Evolutionary conservation across 148 eudicot species (phyloP), one percentile per base, ranked within the genome.

Genomic region (Cornus florida): DNA sequence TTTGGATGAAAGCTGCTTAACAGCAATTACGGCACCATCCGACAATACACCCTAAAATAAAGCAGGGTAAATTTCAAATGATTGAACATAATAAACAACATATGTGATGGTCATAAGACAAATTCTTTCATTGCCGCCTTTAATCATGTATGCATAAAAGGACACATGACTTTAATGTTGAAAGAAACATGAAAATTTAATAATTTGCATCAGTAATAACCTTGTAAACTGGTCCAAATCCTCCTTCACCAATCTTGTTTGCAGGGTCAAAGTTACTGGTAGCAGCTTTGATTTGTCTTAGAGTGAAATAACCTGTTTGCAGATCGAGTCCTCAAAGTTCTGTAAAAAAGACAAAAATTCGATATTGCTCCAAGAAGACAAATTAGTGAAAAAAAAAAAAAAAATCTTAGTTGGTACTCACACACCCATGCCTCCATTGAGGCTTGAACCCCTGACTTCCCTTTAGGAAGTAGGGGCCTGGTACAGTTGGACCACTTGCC

Each of bases 221-320:
- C 91, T 89, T 92, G 83, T 85, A 92, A 24, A 92, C 97, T 48
- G 97, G 88, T 0, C 97, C 94, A 78, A 92, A 92, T n/a, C 96
- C 96, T 46, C 96, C 93, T 87, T 90, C 92, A 41, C 92, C 96
- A 41, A 92, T 88, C 77, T 90, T 90, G 64, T 92, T 90, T 77
- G 71, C 81, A 53, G 78, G 78, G 38, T 81, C 86, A 24, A 92
- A 92, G 86, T 86, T 84, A 80, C 82, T 76, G 17, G 91, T 88
- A 28, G 91, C 89, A 38, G 83, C 73, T 79, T 84, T 84, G 24
- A 88, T 86, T 76, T 88, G 91, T 70, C 85, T 78, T 72, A 86
- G 72, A 60, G 78, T 71, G 76, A 84, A 88, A 64, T 82, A 79
- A 71, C 83, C 80, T 23, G 90, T 88, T 74, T 86, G 86, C 69